These are phyloP conservation scores for Lipomyces oligophaga DNA, from an alignment of 805 yeast genomes.

Conservation along the genomic window DNA sequence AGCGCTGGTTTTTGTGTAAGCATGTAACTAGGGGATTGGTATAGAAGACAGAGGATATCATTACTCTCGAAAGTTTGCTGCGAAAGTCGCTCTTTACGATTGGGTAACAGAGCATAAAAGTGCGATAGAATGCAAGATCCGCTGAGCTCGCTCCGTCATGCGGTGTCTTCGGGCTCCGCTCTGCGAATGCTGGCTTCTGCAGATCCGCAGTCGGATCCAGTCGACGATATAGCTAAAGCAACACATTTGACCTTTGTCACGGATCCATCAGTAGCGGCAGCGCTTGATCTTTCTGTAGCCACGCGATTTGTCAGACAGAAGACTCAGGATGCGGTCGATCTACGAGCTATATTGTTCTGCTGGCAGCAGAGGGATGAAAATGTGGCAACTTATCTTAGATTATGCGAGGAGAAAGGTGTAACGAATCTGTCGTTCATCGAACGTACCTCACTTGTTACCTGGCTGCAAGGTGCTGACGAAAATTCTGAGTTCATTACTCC, in stretches of 20 bases:
- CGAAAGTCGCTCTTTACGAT: too few relatives aligned
- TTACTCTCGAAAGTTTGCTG: too few relatives aligned
- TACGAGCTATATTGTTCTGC: slow-evolving; percentile 66
- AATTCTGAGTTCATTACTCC: slow-evolving; percentile 22
- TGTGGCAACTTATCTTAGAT: slow-evolving; percentile 76
- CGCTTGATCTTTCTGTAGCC: slow-evolving; percentile 40
- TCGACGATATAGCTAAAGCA: slow-evolving; percentile 42
- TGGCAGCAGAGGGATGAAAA: slow-evolving; percentile 72
- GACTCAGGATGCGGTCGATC: slow-evolving; percentile 41
- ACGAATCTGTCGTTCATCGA: slow-evolving; percentile 76
- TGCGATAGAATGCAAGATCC: slow-evolving; percentile 31
- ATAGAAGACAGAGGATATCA: too few relatives aligned
- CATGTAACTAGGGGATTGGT: too few relatives aligned
- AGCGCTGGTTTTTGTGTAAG: too few relatives aligned
- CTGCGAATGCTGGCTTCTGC: slow-evolving; percentile 31
- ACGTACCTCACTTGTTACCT: slow-evolving; percentile 75
- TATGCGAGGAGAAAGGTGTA: slow-evolving; percentile 60
- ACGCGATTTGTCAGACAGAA: slow-evolving; percentile 57
- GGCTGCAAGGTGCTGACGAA: slow-evolving; percentile 69
- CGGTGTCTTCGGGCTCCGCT: slow-evolving; percentile 33
- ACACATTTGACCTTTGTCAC: slow-evolving; percentile 34
- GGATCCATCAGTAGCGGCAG: slow-evolving; percentile 27
- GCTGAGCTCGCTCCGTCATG: slow-evolving; percentile 35
- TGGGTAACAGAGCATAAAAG: too few relatives aligned
- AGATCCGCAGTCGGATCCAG: slow-evolving; percentile 30